Conservation (phyloP, 169 alveolate species). For the Eimeria brunetti region DNA sequence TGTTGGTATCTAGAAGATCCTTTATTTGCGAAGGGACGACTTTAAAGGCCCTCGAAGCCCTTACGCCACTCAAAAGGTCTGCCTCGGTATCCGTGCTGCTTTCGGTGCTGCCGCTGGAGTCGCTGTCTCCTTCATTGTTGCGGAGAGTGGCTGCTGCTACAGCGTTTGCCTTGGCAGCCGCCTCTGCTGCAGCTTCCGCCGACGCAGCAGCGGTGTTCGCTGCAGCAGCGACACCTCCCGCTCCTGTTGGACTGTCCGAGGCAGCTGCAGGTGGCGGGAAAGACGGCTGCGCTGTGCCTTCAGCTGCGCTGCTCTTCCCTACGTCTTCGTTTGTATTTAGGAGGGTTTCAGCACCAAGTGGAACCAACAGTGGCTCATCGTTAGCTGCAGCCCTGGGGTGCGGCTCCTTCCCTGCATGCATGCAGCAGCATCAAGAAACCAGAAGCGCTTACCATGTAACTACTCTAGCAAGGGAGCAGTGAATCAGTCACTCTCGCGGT, state of each 20-base stretch:
- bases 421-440: neutral
- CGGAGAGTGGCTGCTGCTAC: slow-evolving; percentile 52
- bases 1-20: slow-evolving; percentile 61
- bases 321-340: neutral
- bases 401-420: slow-evolving; percentile 30
- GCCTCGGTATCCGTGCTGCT: slow-evolving; percentile 47
- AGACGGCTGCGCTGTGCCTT: neutral
- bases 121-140: slow-evolving; percentile 27
- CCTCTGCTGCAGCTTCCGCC: slow-evolving; percentile 74
- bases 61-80: slow-evolving; percentile 41
- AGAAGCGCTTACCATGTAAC: neutral
- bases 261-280: neutral
- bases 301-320: neutral
- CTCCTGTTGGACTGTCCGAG: neutral
- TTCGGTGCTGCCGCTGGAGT: slow-evolving; percentile 26
- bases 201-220: slow-evolving; percentile 49
- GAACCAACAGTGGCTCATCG: slow-evolving; percentile 5
- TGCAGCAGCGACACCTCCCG: slow-evolving; percentile 42
- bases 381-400: neutral
- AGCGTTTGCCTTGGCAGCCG: slow-evolving; percentile 51
- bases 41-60: slow-evolving; percentile 71
- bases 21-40: slow-evolving; percentile 74
- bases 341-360: slow-evolving; percentile 32
- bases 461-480: neutral
- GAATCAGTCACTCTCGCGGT: neutral